Evolutionary conservation across 257 asterid genomes (phyloP), one percentile per base, ranked within the genome.

Genomic region (Craterostigma plantagineum): DNA sequence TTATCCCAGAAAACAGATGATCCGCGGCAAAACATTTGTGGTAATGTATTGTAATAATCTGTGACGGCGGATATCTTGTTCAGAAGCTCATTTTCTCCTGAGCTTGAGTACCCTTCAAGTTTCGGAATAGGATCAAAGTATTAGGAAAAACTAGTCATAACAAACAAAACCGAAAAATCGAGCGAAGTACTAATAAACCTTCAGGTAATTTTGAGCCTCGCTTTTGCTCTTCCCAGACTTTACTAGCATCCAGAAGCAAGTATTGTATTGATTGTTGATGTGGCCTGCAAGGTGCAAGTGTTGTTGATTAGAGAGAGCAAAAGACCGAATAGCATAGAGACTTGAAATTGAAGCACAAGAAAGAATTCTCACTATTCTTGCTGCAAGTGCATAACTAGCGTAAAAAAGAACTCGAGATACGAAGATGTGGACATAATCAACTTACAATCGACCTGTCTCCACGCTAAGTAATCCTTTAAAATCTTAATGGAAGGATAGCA

Each of bases 381-480:
- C 37, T 6, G 37, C 37, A 34, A 6, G 11, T 11, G 7, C 7
- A 6, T 34, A 7, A 11, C 8, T 7, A 34, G 37, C 27, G 41
- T 38, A 16, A 49, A 27, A 10, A n/a, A 34, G 11, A 30, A 13
- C 33, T 34, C 14, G n/a, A n/a, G n/a, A n/a, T n/a, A n/a, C n/a
- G n/a, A n/a, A n/a, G n/a, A n/a, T n/a, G n/a, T n/a, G n/a, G n/a
- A n/a, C n/a, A n/a, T n/a, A n/a, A 7, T 12, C 27, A 37, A 66
- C 95, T 67, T 56, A 83, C 92, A 81, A 46, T 86, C 96, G 57
- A 81, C 96, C 63, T 81, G 96, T 69, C 96, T 75, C 96, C 96
- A 81, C 51, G 87, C 65, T 42, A 86, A 70, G 57, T 81, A 86
- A 67, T 81, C 94, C 35, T 53, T 69, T 51, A 81, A 73, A 60